These are phyloP conservation scores for Globisporangium echinulatum DNA, from an alignment of 352 stramenopile species.

Conservation along the genomic window DNA sequence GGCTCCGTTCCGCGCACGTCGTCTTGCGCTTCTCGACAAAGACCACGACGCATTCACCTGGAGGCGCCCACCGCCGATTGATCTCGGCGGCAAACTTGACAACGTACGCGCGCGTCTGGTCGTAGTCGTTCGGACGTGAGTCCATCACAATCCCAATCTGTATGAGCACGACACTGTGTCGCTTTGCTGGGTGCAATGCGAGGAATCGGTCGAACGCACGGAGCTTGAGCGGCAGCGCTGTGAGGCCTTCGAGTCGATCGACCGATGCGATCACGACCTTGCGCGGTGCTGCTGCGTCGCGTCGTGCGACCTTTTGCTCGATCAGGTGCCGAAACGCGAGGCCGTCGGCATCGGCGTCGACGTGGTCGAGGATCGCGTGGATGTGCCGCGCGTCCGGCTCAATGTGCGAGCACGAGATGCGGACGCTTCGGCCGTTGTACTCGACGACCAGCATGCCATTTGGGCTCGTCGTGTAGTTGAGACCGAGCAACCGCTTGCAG, in stretches of 20 bases:
- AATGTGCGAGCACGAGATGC: slow-evolving; percentile 95
- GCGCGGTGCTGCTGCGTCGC: slow-evolving; percentile 1
- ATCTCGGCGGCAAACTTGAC: slow-evolving; percentile 87
- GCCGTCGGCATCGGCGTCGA: slow-evolving; percentile 29
- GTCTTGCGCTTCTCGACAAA: slow-evolving; percentile 68
- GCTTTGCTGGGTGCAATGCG: slow-evolving; percentile 67
- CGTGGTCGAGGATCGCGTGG: slow-evolving; percentile 54
- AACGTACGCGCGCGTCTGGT: slow-evolving; percentile 89
- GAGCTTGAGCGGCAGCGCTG: slow-evolving; percentile 95
- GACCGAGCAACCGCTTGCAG: slow-evolving; percentile 91
- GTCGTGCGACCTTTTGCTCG: slow-evolving; percentile 25
- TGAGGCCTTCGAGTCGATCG: slow-evolving; percentile 93
- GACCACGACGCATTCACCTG: slow-evolving; percentile 52
- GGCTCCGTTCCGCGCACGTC: slow-evolving; percentile 58
- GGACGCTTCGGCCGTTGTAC: slow-evolving; percentile 95
- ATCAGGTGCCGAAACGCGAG: slow-evolving; percentile 28
- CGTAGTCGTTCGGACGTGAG: slow-evolving; percentile 90
- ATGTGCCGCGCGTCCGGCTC: slow-evolving; percentile 88
- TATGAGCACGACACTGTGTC: slow-evolving; percentile 62
- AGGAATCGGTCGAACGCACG: slow-evolving; percentile 95
- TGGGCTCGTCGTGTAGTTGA: slow-evolving; percentile 89
- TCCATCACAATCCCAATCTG: slow-evolving; percentile 72
- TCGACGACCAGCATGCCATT: slow-evolving; percentile 90
- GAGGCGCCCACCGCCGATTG: slow-evolving; percentile 76
- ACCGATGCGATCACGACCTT: slow-evolving; percentile 87